Evolutionary conservation across 345 rosid genomes (phyloP), one percentile per base, ranked within the genome.

Genomic region (Bretschneidera sinensis): DNA sequence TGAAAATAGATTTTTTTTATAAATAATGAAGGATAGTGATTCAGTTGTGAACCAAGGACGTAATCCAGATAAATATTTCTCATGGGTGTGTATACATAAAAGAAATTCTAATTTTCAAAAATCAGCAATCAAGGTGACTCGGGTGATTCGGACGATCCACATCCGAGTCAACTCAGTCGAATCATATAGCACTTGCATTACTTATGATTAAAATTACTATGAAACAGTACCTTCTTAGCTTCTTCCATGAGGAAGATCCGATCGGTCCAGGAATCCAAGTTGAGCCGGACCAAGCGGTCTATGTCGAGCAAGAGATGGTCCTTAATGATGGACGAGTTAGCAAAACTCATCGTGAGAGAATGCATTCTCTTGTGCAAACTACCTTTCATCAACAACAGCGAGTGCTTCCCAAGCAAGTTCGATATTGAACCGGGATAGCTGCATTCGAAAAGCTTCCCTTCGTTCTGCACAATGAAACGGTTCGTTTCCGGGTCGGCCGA

Each of bases 171-270:
- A 56, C 64, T 68, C 76, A 52, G 28, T 20, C 0, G 3, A 9
- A n/a, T n/a, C n/a, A n/a, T n/a, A n/a, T n/a, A n/a, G n/a, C n/a
- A n/a, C n/a, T n/a, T n/a, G n/a, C n/a, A n/a, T n/a, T n/a, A n/a
- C n/a, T n/a, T n/a, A n/a, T n/a, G n/a, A n/a, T n/a, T n/a, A n/a
- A n/a, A n/a, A n/a, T n/a, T n/a, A n/a, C n/a, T n/a, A n/a, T n/a
- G n/a, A n/a, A n/a, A n/a, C n/a, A n/a, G n/a, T 70, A 91, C 97
- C 99, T 91, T 91, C 79, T 95, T 95, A 74, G 99, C 89, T 68
- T 85, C 96, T 52, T 95, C 99, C 96, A 91, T 91, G 60, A 95
- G 96, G 47, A 91, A 75, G 67, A 95, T 79, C 63, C 86, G 89
- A 78, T 83, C 89, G 68, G 91, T 48, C 99, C 97, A 95, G 6